Evolutionary conservation across 352 stramenopile species (phyloP).

Genomic region (Stephanocyclus meneghinianus): DNA sequence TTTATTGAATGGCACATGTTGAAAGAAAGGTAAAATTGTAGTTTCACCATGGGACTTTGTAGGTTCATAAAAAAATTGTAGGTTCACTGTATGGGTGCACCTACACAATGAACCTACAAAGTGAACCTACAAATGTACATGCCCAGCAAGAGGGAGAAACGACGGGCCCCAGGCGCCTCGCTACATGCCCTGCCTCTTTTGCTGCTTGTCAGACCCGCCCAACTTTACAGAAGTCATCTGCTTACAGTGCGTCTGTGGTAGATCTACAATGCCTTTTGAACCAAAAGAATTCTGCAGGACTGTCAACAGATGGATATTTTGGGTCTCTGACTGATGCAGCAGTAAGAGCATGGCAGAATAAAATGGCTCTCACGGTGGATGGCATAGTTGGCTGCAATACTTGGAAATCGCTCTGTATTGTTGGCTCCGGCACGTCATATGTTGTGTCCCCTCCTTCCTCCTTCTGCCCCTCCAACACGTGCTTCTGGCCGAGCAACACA

Average conservation of each 20-base stretch:
- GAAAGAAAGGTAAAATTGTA: too few species aligned
- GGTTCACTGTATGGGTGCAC: too few species aligned
- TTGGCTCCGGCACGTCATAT: neutral
- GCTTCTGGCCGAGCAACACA: neutral
- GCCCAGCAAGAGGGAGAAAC: too few species aligned
- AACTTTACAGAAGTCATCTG: neutral
- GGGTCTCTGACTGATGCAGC: constrained; percentile 2
- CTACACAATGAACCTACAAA: too few species aligned
- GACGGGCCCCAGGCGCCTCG: neutral
- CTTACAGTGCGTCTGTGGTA: constrained; percentile 1
- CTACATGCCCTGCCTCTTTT: neutral
- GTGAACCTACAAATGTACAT: too few species aligned
- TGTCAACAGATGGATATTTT: constrained; percentile 11
- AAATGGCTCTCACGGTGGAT: constrained; percentile 7
- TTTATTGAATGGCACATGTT: too few species aligned
- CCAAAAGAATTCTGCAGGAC: neutral
- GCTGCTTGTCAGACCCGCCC: neutral
- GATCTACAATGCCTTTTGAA: constrained; percentile 16
- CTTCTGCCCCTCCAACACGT: neutral
- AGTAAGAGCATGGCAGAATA: constrained; percentile 8
- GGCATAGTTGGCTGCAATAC: constrained; percentile 11
- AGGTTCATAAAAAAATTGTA: too few species aligned
- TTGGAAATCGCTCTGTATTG: constrained; percentile 9
- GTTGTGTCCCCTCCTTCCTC: neutral
- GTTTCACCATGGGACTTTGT: too few species aligned